These are phyloP conservation scores for Mariannaea elegans DNA, from an alignment of 2,329 filamentous ascomycete species.

Conservation along the genomic window DNA sequence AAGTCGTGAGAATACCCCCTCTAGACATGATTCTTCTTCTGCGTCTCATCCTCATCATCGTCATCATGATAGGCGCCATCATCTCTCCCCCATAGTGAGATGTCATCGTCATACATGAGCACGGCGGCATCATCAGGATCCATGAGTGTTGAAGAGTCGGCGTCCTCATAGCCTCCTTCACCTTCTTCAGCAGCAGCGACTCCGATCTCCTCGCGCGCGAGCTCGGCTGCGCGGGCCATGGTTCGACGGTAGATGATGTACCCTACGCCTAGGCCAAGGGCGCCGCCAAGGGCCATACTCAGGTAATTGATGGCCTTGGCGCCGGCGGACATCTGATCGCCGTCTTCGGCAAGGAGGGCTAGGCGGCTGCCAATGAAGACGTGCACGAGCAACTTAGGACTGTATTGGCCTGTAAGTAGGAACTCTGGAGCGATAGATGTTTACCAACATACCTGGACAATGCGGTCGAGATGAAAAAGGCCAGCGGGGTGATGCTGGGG, in stretches of 20 bases:
- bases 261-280: slow-evolving; percentile 79
- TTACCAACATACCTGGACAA: slow-evolving; percentile 64
- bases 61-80: slow-evolving; percentile 47
- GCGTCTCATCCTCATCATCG: slow-evolving; percentile 46
- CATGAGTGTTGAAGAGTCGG: slow-evolving; percentile 51
- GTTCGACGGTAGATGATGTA: slow-evolving; percentile 84
- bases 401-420: slow-evolving; percentile 39
- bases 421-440: not conserved
- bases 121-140: slow-evolving; percentile 62
- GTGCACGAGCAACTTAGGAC: slow-evolving; percentile 89
- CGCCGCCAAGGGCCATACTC: slow-evolving; percentile 76
- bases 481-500: slow-evolving; percentile 79
- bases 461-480: slow-evolving; percentile 84
- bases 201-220: slow-evolving; percentile 57
- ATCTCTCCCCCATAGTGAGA: slow-evolving; percentile 63
- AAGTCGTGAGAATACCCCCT: not conserved
- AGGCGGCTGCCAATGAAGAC: slow-evolving; percentile 91
- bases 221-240: slow-evolving; percentile 68
- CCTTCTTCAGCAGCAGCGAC: slow-evolving; percentile 44
- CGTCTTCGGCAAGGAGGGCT: slow-evolving; percentile 82
- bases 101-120: slow-evolving; percentile 67
- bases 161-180: slow-evolving; percentile 53
- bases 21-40: slow-evolving; percentile 24
- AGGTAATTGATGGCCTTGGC: slow-evolving; percentile 86
- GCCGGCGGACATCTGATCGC: slow-evolving; percentile 80